Evolutionary conservation across 257 asterid genomes (phyloP), one percentile per base, ranked within the genome.

Genomic region (Lithospermum erythrorhizon): DNA sequence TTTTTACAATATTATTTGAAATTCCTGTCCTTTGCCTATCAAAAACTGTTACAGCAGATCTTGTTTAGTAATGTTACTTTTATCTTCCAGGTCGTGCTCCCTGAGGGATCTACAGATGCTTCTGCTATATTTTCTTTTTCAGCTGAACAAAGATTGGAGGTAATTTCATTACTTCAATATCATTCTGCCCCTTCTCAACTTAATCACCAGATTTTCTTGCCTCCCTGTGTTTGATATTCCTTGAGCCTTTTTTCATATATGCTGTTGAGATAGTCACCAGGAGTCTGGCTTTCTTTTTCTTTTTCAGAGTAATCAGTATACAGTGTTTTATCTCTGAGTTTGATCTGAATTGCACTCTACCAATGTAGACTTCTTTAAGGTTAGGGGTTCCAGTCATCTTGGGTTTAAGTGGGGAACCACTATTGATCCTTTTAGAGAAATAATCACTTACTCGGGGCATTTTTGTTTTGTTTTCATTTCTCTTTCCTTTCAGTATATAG

Each of bases 101-200:
- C 99, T 4, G 99, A 93, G 78, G 97, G 99, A 68, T 89, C 99
- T 30, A 81, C 78, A 74, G 80, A 82, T 68, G 85, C 96, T 57
- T 83, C 94, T 45, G 81, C 70, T 59, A 60, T 83, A 64, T 80
- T 82, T 69, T 89, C 96, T 70, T 86, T 86, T 65, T 55, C 84
- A 27, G 78, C 85, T 75, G 73, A 81, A 62, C 95, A 89, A 58
- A 72, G 87, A 62, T 68, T 77, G 68, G 90, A 89, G 99, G 99
- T 89, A 86, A 41, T 56, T 56, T 56, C 21, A 6, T 13, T 21
- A 56, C 9, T 22, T 9, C 1, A 19, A 53, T 53, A 53, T 53
- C 24, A 53, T 41, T 41, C 15, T 41, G 48, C 48, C 48, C 48
- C 48, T 37, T 4, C 16, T 9, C 48, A 37, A 37, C 48, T 37